A percentile compares a stretch with the other conserved stretches of the same genome.
phyloP scores from a whole-genome alignment of 352 stramenopile genomes.

The Chrysophaeum taylorii region DNA sequence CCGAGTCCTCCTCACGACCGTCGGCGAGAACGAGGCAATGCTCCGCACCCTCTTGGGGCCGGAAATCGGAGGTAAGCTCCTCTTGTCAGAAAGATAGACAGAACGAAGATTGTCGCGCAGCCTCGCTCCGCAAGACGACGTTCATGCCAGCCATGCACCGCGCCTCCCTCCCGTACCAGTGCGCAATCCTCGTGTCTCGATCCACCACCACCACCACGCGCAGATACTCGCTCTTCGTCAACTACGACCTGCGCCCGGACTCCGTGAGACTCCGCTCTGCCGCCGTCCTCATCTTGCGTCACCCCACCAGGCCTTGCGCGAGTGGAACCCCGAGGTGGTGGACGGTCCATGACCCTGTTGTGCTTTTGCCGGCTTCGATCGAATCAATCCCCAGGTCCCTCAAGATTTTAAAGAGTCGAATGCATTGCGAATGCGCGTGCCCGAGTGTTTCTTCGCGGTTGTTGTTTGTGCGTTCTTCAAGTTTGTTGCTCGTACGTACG shows the following conservation, averaged over 20 bases:
- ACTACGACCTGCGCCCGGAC: not conserved
- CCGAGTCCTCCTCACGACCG: not conserved
- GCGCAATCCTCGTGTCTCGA: too few relatives aligned
- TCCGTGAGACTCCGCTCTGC: too few relatives aligned
- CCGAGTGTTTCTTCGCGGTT: not conserved
- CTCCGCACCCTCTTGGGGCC: not conserved
- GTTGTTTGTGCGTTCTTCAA: not conserved
- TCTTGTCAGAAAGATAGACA: not conserved
- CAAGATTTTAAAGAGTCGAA: not conserved
- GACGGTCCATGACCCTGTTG: too few relatives aligned
- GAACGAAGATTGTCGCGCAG: not conserved
- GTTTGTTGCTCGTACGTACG: not conserved
- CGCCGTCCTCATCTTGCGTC: too few relatives aligned
- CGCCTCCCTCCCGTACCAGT: not conserved
- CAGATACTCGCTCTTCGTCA: conserved; percentile 5
- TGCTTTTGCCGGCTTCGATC: not conserved
- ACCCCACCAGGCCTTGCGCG: not conserved
- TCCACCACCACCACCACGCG: too few relatives aligned
- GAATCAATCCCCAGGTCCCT: not conserved
- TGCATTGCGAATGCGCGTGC: not conserved
- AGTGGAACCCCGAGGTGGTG: not conserved
- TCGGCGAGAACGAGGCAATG: conserved; percentile 1
- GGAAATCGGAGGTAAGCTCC: not conserved
- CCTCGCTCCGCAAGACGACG: not conserved
- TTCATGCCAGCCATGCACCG: not conserved